These are phyloP conservation scores for Aspergillus japonicus DNA, from an alignment of 2,329 filamentous ascomycete species.

Conservation along the genomic window DNA sequence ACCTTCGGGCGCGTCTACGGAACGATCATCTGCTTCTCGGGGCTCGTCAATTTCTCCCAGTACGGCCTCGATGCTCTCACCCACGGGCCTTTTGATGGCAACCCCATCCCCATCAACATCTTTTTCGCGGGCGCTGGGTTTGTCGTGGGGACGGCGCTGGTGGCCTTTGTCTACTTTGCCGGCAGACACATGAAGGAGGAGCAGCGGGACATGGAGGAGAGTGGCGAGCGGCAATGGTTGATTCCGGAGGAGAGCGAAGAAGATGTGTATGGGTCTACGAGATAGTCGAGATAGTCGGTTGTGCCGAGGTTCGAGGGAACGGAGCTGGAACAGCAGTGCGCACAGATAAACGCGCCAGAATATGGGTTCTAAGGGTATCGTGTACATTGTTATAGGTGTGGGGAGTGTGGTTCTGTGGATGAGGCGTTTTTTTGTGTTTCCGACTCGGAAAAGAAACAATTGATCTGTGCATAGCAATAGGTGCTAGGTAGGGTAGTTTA, in stretches of 20 bases:
- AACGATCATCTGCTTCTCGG: constrained; percentile 80
- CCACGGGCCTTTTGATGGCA: constrained; percentile 66
- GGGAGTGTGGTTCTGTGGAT: not conserved
- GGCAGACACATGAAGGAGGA: constrained; percentile 18
- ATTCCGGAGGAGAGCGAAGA: constrained; percentile 21
- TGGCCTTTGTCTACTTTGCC: constrained; percentile 59
- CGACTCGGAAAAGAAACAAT: not conserved
- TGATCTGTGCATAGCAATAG: not conserved
- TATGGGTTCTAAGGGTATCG: not conserved
- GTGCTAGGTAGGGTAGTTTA: not conserved
- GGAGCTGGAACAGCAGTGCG: not conserved
- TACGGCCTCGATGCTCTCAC: constrained; percentile 75
- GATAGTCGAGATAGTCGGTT: too few relatives aligned
- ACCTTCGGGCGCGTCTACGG: constrained; percentile 93
- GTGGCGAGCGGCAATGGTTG: constrained; percentile 29
- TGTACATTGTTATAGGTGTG: not conserved
- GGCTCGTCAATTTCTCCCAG: constrained; percentile 79
- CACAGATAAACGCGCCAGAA: not conserved
- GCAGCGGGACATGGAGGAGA: constrained; percentile 12
- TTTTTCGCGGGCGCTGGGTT: constrained; percentile 64
- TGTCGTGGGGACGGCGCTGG: constrained; percentile 63
- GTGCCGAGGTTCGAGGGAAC: not conserved
- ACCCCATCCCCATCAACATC: constrained; percentile 77
- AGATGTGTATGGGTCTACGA: not conserved
- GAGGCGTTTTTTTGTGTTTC: not conserved